Evolutionary conservation across 1,284 basidiomycete genomes (phyloP).

Genomic region (Boletus semigastroideus): DNA sequence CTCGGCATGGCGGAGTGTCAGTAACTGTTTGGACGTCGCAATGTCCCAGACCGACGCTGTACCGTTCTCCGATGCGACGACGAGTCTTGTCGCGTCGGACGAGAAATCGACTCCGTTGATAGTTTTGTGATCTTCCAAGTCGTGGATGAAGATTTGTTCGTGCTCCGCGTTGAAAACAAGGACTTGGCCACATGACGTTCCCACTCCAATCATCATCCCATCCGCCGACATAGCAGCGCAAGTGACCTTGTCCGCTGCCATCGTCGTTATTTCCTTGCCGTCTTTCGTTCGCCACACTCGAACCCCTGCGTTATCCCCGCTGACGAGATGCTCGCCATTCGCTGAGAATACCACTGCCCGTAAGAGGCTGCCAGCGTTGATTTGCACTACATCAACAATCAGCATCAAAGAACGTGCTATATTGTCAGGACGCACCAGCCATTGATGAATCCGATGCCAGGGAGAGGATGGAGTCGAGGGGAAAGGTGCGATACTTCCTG

Average conservation of each 20-base stretch:
- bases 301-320: not conserved
- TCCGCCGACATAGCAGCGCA: not conserved
- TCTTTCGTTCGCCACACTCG: not conserved
- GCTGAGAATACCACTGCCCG: not conserved
- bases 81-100: not conserved
- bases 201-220: not conserved
- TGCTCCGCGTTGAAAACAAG: not conserved
- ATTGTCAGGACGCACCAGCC: not conserved
- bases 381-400: not conserved
- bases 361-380: not conserved
- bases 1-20: not conserved
- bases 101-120: not conserved
- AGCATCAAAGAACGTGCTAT: not conserved
- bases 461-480: too few species aligned
- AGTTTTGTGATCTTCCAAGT: not conserved
- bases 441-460: not conserved
- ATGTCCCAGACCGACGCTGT: not conserved
- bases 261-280: not conserved
- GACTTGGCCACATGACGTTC: not conserved
- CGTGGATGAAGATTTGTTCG: not conserved
- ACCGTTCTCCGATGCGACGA: not conserved
- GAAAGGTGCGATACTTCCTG: too few species aligned
- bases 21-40: not conserved
- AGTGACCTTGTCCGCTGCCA: not conserved
- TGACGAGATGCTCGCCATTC: not conserved